A percentile compares a stretch with the other conserved stretches of the same genome.
Conservation (phyloP, 805 yeast species). For the Zygoascus biomembranicola region DNA sequence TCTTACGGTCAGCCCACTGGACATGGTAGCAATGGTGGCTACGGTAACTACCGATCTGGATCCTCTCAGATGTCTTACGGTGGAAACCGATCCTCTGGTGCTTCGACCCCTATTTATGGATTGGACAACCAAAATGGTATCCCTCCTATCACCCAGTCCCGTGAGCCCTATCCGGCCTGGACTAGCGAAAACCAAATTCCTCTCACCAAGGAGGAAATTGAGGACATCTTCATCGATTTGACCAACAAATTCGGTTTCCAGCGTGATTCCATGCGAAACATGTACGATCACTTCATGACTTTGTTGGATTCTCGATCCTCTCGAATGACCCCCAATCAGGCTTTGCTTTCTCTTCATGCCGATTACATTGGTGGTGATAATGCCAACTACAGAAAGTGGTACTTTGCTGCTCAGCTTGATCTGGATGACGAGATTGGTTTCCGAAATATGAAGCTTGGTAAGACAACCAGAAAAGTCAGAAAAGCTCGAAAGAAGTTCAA, state of each 20-base stretch:
- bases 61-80: slow-evolving; percentile 65
- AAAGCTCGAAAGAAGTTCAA: slow-evolving; percentile 42
- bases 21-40: background rate
- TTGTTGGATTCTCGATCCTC: slow-evolving; percentile 83
- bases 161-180: slow-evolving; percentile 99
- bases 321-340: slow-evolving; percentile 62
- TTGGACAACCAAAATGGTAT: slow-evolving; percentile 52
- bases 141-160: slow-evolving; percentile 35
- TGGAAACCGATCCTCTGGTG: slow-evolving; percentile 81
- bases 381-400: slow-evolving; percentile 88
- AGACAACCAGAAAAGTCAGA: slow-evolving; percentile 35
- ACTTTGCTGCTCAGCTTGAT: slow-evolving; percentile 75
- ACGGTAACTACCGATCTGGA: slow-evolving; percentile 16
- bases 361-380: slow-evolving; percentile 89
- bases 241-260: slow-evolving; percentile 77
- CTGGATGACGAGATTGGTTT: slow-evolving; percentile 62
- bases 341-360: slow-evolving; percentile 70
- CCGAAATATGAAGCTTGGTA: slow-evolving; percentile 47
- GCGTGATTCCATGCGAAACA: slow-evolving; percentile 63
- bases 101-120: slow-evolving; percentile 90
- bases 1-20: slow-evolving; percentile 4
- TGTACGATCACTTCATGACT: slow-evolving; percentile 71
- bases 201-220: slow-evolving; percentile 57
- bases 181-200: slow-evolving; percentile 88
- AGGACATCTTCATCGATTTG: slow-evolving; percentile 48